Percentiles rank a stretch among this genome's conserved stretches.
Conservation (phyloP, 23 red algal species). For the Gracilaria gracilis region DNA sequence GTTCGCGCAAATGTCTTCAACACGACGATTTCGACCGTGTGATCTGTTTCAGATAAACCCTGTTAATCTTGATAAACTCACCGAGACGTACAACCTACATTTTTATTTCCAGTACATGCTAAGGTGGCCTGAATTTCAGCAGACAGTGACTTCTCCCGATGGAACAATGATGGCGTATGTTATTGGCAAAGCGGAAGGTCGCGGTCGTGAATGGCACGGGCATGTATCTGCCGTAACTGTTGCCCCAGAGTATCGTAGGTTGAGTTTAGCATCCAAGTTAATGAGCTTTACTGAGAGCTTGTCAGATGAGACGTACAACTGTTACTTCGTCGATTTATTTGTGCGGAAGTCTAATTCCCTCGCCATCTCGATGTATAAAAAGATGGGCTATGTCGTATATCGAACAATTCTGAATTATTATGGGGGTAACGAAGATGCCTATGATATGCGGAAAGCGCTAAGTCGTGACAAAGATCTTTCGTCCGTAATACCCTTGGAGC, state of each 20-base stretch:
- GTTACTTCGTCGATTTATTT: slow-evolving; percentile 92
- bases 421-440: slow-evolving; percentile 80
- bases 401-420: slow-evolving; percentile 86
- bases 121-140: slow-evolving; percentile 82
- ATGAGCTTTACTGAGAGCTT: slow-evolving; percentile 75
- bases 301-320: slow-evolving; percentile 51
- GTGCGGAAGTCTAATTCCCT: slow-evolving; percentile 76
- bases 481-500: slow-evolving; percentile 29
- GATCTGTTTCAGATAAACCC: slow-evolving; percentile 86
- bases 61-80: slow-evolving; percentile 92
- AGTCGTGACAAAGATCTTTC: slow-evolving; percentile 39
- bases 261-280: slow-evolving; percentile 79
- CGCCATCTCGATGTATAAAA: slow-evolving; percentile 91
- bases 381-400: slow-evolving; percentile 92
- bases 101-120: slow-evolving; percentile 94
- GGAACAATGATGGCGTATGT: slow-evolving; percentile 84
- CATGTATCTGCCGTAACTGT: slow-evolving; percentile 97
- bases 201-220: slow-evolving; percentile 65
- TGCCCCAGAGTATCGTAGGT: slow-evolving; percentile 83
- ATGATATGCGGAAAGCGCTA: slow-evolving; percentile 81
- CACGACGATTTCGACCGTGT: slow-evolving; percentile 61
- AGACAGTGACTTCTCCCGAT: slow-evolving; percentile 59
- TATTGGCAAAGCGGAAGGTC: slow-evolving; percentile 84
- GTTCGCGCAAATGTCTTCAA: slow-evolving; percentile 67
- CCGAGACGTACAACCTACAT: slow-evolving; percentile 91